Base-by-base conservation (phyloP, 176 grass and related monocot genomes). In the Oryza glumipatula region DNA sequence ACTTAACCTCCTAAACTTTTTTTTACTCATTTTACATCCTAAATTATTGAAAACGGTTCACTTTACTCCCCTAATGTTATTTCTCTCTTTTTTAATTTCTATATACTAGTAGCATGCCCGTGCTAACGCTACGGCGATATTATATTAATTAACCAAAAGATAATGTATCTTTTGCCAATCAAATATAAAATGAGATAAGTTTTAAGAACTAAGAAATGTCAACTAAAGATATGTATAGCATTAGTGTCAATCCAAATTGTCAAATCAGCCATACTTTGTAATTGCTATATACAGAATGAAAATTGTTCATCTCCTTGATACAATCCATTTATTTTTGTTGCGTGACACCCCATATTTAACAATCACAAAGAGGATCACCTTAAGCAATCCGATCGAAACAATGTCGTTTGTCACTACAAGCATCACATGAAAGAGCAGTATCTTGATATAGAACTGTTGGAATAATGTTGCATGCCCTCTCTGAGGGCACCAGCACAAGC, bases 391-490 rank as follows among this genome's bases (percentile, higher is more conserved):
- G 36, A 49, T 24, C 0, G 41, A 83, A 6, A 48, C 10, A 60
- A 61, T 3, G n/a, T 14, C 13, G 35, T 13, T 3, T 17, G 19
- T n/a, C 12, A 33, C 19, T 11, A 4, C 6, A 1, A 77, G 15
- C 49, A 32, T 11, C 1, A 7, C 67, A 85, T 91, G 87, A 82
- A 85, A 12, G 92, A 83, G 80, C 92, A 94, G 85, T 86, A 94
- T 14, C 76, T 89, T 19, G 76, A 38, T 1, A 78, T 82, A 3
- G 77, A 69, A 23, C 86, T 6, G 21, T 14, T 2, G 16, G 88
- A 68, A 21, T 80, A 36, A 74, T 17, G 48, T 78, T 1, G 3
- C 44, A 45, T 36, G 3, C 35, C 35, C 35, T 6, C 2, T 35
- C 35, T 36, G 4, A 36, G 35, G 35, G 35, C 35, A 5, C 35